A percentile compares a stretch with the other conserved stretches of the same genome.
Evolutionary conservation across 2,329 filamentous ascomycete species (phyloP).

Genomic region (Paramyrothecium sp.): DNA sequence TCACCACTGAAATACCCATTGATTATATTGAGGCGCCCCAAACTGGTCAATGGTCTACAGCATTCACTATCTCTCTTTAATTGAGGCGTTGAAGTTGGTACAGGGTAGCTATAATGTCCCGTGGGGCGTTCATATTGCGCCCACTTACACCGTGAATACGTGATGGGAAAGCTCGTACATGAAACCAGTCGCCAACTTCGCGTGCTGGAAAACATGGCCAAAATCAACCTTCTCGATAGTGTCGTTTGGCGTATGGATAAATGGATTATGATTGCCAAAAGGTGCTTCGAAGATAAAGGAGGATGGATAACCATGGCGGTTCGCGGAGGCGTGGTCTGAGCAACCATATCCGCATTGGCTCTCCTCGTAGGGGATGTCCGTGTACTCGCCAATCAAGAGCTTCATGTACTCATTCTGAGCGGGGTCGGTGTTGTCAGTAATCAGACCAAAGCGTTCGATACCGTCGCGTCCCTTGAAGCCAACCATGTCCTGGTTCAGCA

Average conservation of each 20-base stretch:
- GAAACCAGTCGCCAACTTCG: slow-evolving; percentile 45
- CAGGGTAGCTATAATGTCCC: no score
- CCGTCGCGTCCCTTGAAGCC: slow-evolving; percentile 78
- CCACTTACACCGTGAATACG: neutral
- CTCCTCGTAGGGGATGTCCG: slow-evolving; percentile 74
- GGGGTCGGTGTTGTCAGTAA: slow-evolving; percentile 80
- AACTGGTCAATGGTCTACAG: no score
- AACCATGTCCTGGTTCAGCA: slow-evolving; percentile 77
- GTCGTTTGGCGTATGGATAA: slow-evolving; percentile 73
- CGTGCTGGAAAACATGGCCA: slow-evolving; percentile 65
- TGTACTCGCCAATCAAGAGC: slow-evolving; percentile 74
- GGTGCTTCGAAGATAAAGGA: slow-evolving; percentile 63
- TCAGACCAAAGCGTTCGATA: slow-evolving; percentile 77
- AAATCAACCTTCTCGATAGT: slow-evolving; percentile 67
- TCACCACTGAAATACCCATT: no score
- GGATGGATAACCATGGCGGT: slow-evolving; percentile 63
- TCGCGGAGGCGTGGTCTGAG: slow-evolving; percentile 66
- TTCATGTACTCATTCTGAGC: slow-evolving; percentile 83
- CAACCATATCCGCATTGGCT: slow-evolving; percentile 81
- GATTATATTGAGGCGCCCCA: no score
- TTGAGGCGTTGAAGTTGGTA: no score
- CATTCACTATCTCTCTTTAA: no score
- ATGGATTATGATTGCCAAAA: slow-evolving; percentile 60
- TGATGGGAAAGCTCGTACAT: slow-evolving; percentile 37
- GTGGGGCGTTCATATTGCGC: no score